Base-by-base conservation (phyloP, 176 grass and related monocot genomes). In the Chrysopogon serrulatus region DNA sequence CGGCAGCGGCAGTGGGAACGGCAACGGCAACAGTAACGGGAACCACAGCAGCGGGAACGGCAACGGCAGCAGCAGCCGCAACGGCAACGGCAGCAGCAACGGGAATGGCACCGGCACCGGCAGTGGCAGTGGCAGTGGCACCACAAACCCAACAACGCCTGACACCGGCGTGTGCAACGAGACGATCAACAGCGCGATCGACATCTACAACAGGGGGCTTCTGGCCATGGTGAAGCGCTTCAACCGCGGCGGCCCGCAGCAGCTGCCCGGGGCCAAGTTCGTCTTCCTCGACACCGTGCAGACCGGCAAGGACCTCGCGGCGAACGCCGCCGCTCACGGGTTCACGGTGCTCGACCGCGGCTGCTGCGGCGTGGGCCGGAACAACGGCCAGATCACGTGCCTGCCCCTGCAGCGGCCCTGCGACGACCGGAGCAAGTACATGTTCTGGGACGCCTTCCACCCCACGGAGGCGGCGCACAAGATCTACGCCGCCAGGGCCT, bases 361-460 rank as follows among this genome's bases (percentile, higher is more conserved):
- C 0, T 98, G 96, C 83, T 98, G 96, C 54, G 96, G 93, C 14
- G 96, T 98, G 3, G 96, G 96, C 1, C 40, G 93, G 73, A 98
- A 98, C 86, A 98, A 98, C 10, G 96, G 96, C 12, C 96, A 98
- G 77, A 91, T 98, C 74, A 98, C 96, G 37, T 98, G 96, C 83
- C 76, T 98, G 73, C 96, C 96, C 0, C 75, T 90, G 85, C 93
- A 98, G 77, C 85, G 8, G 12, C 93, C 96, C 0, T 98, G 96
- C 77, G 34, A 54, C 5, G 89, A 95, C 81, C 87, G 93, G 17
- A 79, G n/a, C 76, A 82, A 79, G 10, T 98, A 95, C 92, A 19
- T 98, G 32, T 98, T 93, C 79, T 98, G 95, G 95, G 95, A 98
- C 32, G 92, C 95, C 0, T 98, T 98, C 91, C 95, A 98, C 86